Evolutionary conservation across 164 flowering plant species (phyloP), one percentile per base, ranked within the genome.

Genomic region (Umbilicus rupestris): DNA sequence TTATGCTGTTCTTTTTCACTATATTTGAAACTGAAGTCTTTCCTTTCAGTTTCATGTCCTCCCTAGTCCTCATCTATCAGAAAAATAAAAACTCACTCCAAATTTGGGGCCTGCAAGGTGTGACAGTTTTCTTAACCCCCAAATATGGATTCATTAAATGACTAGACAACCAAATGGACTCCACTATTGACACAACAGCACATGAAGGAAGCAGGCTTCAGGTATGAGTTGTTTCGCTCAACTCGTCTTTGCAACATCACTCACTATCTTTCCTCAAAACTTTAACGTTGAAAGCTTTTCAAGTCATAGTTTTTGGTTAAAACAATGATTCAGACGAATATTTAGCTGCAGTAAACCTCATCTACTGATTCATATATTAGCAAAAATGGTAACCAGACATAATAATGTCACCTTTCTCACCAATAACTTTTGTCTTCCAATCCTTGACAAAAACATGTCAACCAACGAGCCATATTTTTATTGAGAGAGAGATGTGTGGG

Each of bases 61-160:
- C n/a, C n/a, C n/a, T n/a, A n/a, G n/a, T n/a, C n/a, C n/a, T n/a
- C n/a, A n/a, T n/a, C n/a, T n/a, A 35, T 35, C 37, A 47, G 20
- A 24, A 28, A n/a, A 22, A 24, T 8, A 24, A 24, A 50, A 52
- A 22, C 24, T 2, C 12, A 50, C 58, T 30, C 29, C 28, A 7
- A 22, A 50, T 50, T 24, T 9, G 24, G 17, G 26, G 55, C 55
- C 55, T n/a, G 55, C 55, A 49, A 10, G 30, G 58, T 55, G 31
- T 55, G 60, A 55, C 60, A 55, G 33, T 55, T 55, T 55, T 26
- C 19, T 55, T 55, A 55, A 55, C 60, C 60, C 58, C 60, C 33
- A 55, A 55, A 50, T 12, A 55, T 55, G 33, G 60, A 2, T 22
- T n/a, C n/a, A 12, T 11, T 55, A 28, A 26, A 14, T 55, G 60